Percentiles rank a stretch among this genome's conserved stretches.
phyloP scores from a whole-genome alignment of 1,284 basidiomycete genomes.

The Fistulinella cinereoalba region DNA sequence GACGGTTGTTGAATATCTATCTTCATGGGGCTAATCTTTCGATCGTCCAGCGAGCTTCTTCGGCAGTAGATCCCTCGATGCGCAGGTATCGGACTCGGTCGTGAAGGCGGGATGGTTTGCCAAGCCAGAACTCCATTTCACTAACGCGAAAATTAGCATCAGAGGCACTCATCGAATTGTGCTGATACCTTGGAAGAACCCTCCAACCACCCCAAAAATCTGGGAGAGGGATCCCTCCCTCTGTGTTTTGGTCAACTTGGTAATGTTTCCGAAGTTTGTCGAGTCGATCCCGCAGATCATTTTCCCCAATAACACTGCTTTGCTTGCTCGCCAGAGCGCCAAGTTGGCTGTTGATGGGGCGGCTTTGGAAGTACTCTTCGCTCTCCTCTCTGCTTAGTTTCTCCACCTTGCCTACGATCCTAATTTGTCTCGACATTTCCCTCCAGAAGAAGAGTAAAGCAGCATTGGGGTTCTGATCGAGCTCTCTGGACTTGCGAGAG shows the following conservation, averaged over 20 bases:
- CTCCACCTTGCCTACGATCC: constrained; percentile 85
- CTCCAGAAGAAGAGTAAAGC: constrained; percentile 92
- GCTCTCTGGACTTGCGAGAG: constrained; percentile 86
- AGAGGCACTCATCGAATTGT: not conserved
- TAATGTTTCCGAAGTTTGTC: constrained; percentile 63
- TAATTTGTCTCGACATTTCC: constrained; percentile 77
- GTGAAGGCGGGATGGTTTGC: constrained; percentile 86
- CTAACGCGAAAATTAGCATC: constrained; percentile 31
- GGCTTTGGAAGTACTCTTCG: constrained; percentile 79
- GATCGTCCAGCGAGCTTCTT: constrained; percentile 31
- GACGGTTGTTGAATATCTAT: not conserved
- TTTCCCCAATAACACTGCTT: constrained; percentile 72
- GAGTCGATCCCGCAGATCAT: constrained; percentile 64
- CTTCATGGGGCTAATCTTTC: constrained; percentile 32
- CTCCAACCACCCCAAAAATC: constrained; percentile 98
- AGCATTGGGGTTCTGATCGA: constrained; percentile 74
- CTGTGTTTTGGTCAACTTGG: constrained; percentile 42
- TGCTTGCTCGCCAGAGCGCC: constrained; percentile 95
- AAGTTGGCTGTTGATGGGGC: constrained; percentile 82
- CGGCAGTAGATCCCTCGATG: constrained; percentile 47
- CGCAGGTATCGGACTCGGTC: constrained; percentile 84
- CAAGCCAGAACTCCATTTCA: constrained; percentile 90
- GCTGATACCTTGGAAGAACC: constrained; percentile 75
- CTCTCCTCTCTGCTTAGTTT: constrained; percentile 70
- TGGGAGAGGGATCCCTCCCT: constrained; percentile 70